phyloP scores from a whole-genome alignment of 495 filamentous ascomycete genomes.

The Aspergillus homomorphus region DNA sequence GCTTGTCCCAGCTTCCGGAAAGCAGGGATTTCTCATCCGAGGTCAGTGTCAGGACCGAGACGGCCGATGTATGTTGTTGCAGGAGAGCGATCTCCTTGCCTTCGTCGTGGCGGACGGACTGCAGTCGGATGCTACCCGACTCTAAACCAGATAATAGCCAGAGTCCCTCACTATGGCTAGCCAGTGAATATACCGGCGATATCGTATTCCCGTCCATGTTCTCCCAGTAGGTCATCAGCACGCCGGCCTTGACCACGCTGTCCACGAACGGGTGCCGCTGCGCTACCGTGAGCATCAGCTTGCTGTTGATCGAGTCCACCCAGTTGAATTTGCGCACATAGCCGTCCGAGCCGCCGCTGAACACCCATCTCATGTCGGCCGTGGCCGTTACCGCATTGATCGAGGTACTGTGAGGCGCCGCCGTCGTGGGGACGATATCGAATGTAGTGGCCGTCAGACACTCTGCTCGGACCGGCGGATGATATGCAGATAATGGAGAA shows the following conservation, averaged over 20 bases:
- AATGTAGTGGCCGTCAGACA: slow-evolving; percentile 79
- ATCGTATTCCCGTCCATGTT: slow-evolving; percentile 62
- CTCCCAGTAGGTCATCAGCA: slow-evolving; percentile 95
- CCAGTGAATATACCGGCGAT: slow-evolving; percentile 91
- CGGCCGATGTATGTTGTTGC: slow-evolving; percentile 83
- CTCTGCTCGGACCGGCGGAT: slow-evolving; percentile 73
- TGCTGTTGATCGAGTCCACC: slow-evolving; percentile 90
- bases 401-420: slow-evolving; percentile 90
- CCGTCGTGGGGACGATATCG: slow-evolving; percentile 96
- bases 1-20: slow-evolving; percentile 96
- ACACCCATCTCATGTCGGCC: slow-evolving; percentile 92
- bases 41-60: slow-evolving; percentile 80
- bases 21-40: slow-evolving; percentile 84
- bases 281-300: slow-evolving; percentile 88
- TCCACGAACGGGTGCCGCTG: slow-evolving; percentile 97
- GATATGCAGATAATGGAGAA: slow-evolving; percentile 37
- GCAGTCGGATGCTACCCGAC: slow-evolving; percentile 87
- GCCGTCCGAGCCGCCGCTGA: slow-evolving; percentile 89
- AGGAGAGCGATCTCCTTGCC: slow-evolving; percentile 81
- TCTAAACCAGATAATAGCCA: slow-evolving; percentile 91
- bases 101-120: slow-evolving; percentile 92
- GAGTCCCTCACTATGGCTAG: slow-evolving; percentile 81
- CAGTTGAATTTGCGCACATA: slow-evolving; percentile 96
- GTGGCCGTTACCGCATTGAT: slow-evolving; percentile 92
- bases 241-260: slow-evolving; percentile 89